Conservation (phyloP, 495 filamentous ascomycete species). For the Xylona heveae region DNA sequence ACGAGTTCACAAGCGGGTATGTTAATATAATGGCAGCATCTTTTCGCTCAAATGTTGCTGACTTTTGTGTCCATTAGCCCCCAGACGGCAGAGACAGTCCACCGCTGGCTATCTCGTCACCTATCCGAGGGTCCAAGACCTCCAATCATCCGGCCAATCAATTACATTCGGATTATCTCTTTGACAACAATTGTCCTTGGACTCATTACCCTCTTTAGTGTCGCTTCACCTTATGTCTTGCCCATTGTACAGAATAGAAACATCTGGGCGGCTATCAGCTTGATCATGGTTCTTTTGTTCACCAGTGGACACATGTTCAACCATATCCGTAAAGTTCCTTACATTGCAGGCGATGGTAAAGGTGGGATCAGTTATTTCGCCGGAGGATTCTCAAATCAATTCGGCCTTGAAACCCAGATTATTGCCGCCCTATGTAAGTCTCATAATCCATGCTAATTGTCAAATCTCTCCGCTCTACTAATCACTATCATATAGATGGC, state of each 20-base stretch:
- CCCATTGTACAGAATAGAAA: constrained; percentile 80
- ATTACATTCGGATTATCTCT: constrained; percentile 58
- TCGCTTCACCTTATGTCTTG: constrained; percentile 65
- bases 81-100: constrained; percentile 54
- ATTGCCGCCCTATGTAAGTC: constrained; percentile 85
- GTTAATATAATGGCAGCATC: constrained; percentile 5
- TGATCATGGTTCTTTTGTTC: constrained; percentile 84
- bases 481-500: constrained; percentile 38
- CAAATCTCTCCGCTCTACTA: neutral
- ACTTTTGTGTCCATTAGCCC: constrained; percentile 23
- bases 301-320: constrained; percentile 98
- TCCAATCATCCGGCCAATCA: constrained; percentile 57
- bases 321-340: constrained; percentile 93
- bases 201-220: constrained; percentile 39
- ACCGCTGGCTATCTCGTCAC: constrained; percentile 58
- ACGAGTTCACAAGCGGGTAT: constrained; percentile 72
- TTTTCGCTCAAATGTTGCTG: neutral
- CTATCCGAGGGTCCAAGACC: constrained; percentile 57
- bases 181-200: constrained; percentile 45
- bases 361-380: constrained; percentile 88
- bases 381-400: constrained; percentile 84
- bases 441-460: neutral
- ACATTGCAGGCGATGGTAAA: constrained; percentile 65
- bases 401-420: constrained; percentile 89
- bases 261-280: constrained; percentile 75